phyloP scores from a whole-genome alignment of 192 early-diverging fungal genomes.

The Spinellus fusiger region DNA sequence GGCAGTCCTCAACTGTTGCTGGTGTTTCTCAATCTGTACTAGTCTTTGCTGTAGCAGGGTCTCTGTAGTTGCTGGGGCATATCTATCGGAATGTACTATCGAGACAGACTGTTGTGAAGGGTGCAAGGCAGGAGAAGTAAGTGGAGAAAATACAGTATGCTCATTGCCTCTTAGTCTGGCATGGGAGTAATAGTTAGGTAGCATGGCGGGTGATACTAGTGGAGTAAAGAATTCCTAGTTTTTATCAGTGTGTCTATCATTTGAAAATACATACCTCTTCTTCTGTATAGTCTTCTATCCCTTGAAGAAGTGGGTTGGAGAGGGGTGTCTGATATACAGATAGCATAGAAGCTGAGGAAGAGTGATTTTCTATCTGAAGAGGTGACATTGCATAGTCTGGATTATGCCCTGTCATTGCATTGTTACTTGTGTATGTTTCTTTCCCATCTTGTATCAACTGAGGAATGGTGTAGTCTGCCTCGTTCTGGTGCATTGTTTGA shows the following conservation, averaged over 20 bases:
- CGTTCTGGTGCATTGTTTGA: background rate
- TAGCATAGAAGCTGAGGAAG: background rate
- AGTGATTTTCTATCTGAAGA: conserved; percentile 19
- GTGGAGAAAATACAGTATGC: conserved; percentile 42
- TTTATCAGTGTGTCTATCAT: background rate
- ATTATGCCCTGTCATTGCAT: conserved; percentile 17
- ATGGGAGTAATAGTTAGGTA: conserved; percentile 40
- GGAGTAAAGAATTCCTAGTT: conserved; percentile 49
- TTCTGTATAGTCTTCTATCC: conserved; percentile 6
- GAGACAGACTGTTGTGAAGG: conserved; percentile 28
- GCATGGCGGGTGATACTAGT: conserved; percentile 66
- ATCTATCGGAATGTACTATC: conserved; percentile 2
- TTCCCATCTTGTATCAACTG: conserved; percentile 22
- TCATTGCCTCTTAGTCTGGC: conserved; percentile 22
- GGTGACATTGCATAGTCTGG: conserved; percentile 34
- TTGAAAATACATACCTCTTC: conserved; percentile 7
- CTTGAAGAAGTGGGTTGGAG: conserved; percentile 14
- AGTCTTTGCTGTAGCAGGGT: conserved; percentile 23
- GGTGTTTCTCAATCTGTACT: conserved; percentile 29
- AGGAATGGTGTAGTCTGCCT: conserved; percentile 11
- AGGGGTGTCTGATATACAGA: conserved; percentile 6
- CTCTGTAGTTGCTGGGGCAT: background rate
- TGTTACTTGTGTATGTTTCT: conserved; percentile 17
- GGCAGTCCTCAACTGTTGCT: conserved; percentile 24
- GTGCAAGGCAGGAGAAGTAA: conserved; percentile 59